Evolutionary conservation across 352 stramenopile species (phyloP).

Genomic region (Globisporangium lucens): DNA sequence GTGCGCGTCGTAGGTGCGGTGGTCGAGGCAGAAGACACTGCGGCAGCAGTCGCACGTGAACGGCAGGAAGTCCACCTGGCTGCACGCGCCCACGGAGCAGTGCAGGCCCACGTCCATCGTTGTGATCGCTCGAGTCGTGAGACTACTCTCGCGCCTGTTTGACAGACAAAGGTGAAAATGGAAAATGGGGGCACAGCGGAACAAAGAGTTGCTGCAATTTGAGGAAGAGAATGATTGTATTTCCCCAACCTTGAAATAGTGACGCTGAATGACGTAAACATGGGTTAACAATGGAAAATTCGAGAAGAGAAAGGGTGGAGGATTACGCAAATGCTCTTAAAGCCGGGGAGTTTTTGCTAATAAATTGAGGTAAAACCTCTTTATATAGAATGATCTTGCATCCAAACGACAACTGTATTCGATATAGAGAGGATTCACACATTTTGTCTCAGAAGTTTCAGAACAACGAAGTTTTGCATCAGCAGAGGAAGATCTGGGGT

Average conservation of each 20-base stretch:
- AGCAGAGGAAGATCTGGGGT: no score
- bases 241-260: background rate
- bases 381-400: no score
- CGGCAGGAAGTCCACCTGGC: slow-evolving; percentile 83
- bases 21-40: slow-evolving; percentile 79
- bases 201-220: no score
- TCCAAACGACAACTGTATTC: no score
- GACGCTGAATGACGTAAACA: background rate
- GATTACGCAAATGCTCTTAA: background rate
- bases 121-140: background rate
- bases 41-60: slow-evolving; percentile 85
- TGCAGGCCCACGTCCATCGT: slow-evolving; percentile 73
- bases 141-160: background rate
- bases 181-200: background rate
- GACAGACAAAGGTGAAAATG: background rate
- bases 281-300: background rate
- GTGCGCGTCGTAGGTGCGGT: slow-evolving; percentile 78
- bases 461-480: no score
- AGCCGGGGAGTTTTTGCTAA: background rate
- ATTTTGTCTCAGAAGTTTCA: no score
- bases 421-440: no score
- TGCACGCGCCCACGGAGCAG: slow-evolving; percentile 59
- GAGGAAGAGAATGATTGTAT: background rate
- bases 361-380: no score
- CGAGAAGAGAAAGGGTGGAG: background rate